A percentile compares a stretch with the other conserved stretches of the same genome.
Conservation (phyloP, 805 yeast genomes). For the Candida pseudoglaebosa region DNA sequence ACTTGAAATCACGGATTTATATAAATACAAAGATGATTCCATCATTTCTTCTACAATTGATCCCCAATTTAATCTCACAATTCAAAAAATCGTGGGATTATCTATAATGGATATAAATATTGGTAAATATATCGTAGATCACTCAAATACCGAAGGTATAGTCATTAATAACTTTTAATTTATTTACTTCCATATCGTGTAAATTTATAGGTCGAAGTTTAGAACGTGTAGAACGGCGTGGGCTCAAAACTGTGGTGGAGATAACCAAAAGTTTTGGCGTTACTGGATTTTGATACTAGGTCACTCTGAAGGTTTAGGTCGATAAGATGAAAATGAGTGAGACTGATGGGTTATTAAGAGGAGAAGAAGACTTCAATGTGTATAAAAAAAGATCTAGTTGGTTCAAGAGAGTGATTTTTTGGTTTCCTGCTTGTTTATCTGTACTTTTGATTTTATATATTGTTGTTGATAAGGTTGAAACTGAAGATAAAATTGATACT, state of each 20-base stretch:
- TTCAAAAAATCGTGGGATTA: constrained; percentile 58
- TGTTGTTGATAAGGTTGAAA: neutral
- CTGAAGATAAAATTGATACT: constrained; percentile 10
- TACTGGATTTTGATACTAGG: no score
- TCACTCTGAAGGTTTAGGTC: neutral
- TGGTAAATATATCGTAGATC: constrained; percentile 39
- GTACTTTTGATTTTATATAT: neutral
- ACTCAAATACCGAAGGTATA: constrained; percentile 12
- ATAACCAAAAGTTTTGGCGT: no score
- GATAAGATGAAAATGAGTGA: neutral
- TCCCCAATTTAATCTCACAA: constrained; percentile 27
- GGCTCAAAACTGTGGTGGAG: constrained; percentile 1
- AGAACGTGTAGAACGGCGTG: neutral
- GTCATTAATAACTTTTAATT: constrained; percentile 10
- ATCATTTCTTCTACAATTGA: constrained; percentile 2
- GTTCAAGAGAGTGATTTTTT: neutral
- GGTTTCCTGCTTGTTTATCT: neutral
- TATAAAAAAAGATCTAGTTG: neutral
- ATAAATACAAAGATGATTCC: constrained; percentile 14
- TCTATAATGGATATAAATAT: constrained; percentile 61
- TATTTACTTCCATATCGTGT: no score
- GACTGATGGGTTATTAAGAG: neutral
- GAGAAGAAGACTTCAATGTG: neutral
- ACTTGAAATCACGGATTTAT: constrained; percentile 44
- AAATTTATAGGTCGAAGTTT: no score